Conservation (phyloP, 2,329 filamentous ascomycete species). For the Alternaria incomplexa region DNA sequence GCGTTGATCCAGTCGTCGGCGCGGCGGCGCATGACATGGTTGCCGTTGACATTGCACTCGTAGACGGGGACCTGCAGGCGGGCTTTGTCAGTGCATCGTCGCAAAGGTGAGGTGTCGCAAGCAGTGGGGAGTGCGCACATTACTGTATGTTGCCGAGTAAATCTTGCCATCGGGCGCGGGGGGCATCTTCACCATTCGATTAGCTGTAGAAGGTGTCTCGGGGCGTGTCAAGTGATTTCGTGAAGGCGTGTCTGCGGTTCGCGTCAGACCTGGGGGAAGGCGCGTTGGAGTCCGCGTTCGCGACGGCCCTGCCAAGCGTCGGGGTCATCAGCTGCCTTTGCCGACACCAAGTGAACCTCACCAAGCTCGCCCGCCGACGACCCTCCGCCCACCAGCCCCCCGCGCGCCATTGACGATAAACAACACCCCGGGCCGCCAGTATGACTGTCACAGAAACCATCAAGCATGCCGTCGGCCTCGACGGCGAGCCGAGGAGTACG, state of each 20-base stretch:
- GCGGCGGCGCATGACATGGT: slow-evolving; percentile 95
- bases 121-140: slow-evolving; percentile 36
- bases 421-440: slow-evolving; percentile 21
- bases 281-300: slow-evolving; percentile 23
- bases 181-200: slow-evolving; percentile 40
- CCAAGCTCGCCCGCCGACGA: slow-evolving; percentile 17
- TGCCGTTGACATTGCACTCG: slow-evolving; percentile 84
- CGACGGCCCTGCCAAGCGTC: slow-evolving; percentile 26
- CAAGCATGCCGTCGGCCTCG: slow-evolving; percentile 57
- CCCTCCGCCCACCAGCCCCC: slow-evolving; percentile 16
- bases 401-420: slow-evolving; percentile 32
- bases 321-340: slow-evolving; percentile 19
- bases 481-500: slow-evolving; percentile 42
- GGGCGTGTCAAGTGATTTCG: slow-evolving; percentile 20
- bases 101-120: slow-evolving; percentile 1
- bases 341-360: slow-evolving; percentile 23
- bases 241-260: slow-evolving; percentile 18
- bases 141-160: slow-evolving; percentile 71
- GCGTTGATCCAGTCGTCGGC: slow-evolving; percentile 98
- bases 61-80: slow-evolving; percentile 82
- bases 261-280: slow-evolving; percentile 17
- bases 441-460: slow-evolving; percentile 55
- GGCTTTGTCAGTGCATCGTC: slow-evolving; percentile 23
- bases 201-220: slow-evolving; percentile 2
- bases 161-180: slow-evolving; percentile 55